These are phyloP conservation scores for Thalassiosira livingstoniorum DNA, from an alignment of 352 stramenopile genomes.

Conservation along the genomic window DNA sequence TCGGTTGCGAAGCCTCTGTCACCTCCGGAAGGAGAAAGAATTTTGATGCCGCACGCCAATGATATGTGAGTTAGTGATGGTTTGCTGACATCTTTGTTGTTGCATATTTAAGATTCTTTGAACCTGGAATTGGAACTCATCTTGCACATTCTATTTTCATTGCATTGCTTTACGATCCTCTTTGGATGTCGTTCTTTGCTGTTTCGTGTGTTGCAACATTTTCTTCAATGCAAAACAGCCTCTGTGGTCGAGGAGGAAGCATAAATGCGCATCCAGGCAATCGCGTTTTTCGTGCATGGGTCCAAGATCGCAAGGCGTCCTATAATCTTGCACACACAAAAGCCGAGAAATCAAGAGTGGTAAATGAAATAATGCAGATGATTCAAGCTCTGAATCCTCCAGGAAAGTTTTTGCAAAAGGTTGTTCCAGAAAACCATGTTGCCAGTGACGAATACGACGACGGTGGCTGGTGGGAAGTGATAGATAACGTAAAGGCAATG, in stretches of 20 bases:
- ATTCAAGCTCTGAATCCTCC: conserved; percentile 60
- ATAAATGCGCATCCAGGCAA: conserved; percentile 83
- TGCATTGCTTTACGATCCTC: background rate
- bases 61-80: conserved; percentile 50
- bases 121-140: background rate
- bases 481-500: conserved; percentile 74
- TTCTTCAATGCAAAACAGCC: conserved; percentile 34
- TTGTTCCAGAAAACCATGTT: background rate
- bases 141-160: background rate
- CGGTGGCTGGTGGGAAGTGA: conserved; percentile 71
- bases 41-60: conserved; percentile 46
- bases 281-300: conserved; percentile 75
- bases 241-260: conserved; percentile 76
- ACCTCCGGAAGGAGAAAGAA: too few relatives aligned
- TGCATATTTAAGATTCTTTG: background rate
- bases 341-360: conserved; percentile 72
- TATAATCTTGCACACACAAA: conserved; percentile 82
- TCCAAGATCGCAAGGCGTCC: conserved; percentile 67
- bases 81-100: background rate
- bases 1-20: too few relatives aligned
- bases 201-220: background rate
- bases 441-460: background rate
- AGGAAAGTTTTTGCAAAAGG: conserved; percentile 77
- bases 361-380: conserved; percentile 67
- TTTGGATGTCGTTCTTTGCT: background rate